A percentile compares a stretch with the other conserved stretches of the same genome.
Evolutionary conservation across 2,329 filamentous ascomycete genomes (phyloP).

Genomic region (Aspergillus oerlinghausenensis): DNA sequence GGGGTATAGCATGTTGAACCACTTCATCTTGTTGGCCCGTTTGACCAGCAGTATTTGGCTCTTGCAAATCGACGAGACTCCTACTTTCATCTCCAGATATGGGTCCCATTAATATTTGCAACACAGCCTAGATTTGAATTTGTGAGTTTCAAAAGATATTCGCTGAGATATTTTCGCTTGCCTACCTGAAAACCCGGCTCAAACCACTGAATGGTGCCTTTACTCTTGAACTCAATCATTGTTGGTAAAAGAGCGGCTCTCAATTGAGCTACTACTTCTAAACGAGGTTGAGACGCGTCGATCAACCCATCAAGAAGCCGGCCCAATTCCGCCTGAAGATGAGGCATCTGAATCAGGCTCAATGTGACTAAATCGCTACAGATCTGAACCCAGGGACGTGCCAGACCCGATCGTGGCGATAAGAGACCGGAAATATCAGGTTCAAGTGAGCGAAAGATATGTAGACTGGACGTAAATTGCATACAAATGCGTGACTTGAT

Average conservation of each 20-base stretch:
- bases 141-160: constrained; percentile 1
- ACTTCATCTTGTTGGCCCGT: constrained; percentile 13
- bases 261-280: constrained; percentile 17
- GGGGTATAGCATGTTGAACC: constrained; percentile 30
- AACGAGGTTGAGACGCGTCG: constrained; percentile 15
- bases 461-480: constrained; percentile 24
- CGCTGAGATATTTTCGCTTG: background rate
- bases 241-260: constrained; percentile 23
- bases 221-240: constrained; percentile 20
- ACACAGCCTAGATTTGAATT: constrained; percentile 19
- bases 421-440: constrained; percentile 7
- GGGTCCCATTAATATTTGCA: constrained; percentile 7
- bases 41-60: constrained; percentile 3
- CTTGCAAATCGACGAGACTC: constrained; percentile 5
- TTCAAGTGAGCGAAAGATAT: constrained; percentile 18
- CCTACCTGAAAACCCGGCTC: constrained; percentile 32
- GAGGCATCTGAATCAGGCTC: constrained; percentile 17
- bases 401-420: constrained; percentile 20
- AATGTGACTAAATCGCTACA: constrained; percentile 27
- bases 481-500: constrained; percentile 18
- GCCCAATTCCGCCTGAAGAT: constrained; percentile 28
- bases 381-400: constrained; percentile 27
- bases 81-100: background rate
- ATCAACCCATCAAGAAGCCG: constrained; percentile 25
- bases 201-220: constrained; percentile 15